Percentiles rank a stretch among this genome's conserved stretches.
These are phyloP conservation scores for Pseudoscleropodium purum DNA, from an alignment of 225 moss, liverwort and hornwort species.

Conservation along the genomic window DNA sequence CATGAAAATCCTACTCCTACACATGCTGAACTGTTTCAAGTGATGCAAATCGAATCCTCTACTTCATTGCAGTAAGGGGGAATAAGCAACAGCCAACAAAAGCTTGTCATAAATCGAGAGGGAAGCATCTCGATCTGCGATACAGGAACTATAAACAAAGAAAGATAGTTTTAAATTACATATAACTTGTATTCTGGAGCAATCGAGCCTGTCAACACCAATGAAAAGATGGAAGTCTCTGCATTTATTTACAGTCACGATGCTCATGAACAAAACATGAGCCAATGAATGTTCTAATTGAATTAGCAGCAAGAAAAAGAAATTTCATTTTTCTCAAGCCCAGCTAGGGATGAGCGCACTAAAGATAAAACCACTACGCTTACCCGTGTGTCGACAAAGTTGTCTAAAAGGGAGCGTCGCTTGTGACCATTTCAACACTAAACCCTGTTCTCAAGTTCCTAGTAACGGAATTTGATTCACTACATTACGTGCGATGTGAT, in stretches of 20 bases:
- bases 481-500: not conserved
- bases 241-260: constrained; percentile 49
- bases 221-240: constrained; percentile 36
- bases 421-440: not conserved
- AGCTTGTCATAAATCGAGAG: not conserved
- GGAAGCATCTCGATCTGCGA: not conserved
- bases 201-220: constrained; percentile 17
- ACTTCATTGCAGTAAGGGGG: not conserved
- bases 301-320: not conserved
- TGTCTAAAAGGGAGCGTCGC: constrained; percentile 16
- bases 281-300: constrained; percentile 27
- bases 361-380: not conserved
- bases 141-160: not conserved
- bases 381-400: constrained; percentile 26
- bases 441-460: not conserved
- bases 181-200: constrained; percentile 1
- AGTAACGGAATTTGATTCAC: not conserved
- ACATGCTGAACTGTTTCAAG: not conserved
- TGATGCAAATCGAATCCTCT: not conserved
- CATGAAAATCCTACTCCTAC: not conserved
- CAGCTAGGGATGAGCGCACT: constrained; percentile 4
- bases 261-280: constrained; percentile 33
- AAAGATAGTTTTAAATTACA: not conserved
- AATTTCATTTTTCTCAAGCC: not conserved
- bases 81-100: not conserved